A percentile compares a stretch with the other conserved stretches of the same genome.
Evolutionary conservation across 179 eudicot species (phyloP).

Genomic region (Beta lomatogona): DNA sequence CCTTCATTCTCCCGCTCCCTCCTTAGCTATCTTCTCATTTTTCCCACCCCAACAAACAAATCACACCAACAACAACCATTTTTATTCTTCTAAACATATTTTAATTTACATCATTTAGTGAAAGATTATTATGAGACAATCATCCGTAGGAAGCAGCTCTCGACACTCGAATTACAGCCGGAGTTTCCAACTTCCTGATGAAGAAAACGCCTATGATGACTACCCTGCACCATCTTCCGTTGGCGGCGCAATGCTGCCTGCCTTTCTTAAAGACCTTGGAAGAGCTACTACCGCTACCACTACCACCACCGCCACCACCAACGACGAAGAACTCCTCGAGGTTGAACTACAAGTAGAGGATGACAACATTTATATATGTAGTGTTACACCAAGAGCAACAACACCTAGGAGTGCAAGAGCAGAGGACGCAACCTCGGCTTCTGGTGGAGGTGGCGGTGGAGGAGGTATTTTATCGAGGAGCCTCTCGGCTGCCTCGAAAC

Average conservation of each 20-base stretch:
- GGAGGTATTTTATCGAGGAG: conserved; percentile 51
- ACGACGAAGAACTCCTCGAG: conserved; percentile 61
- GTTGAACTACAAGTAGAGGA: conserved; percentile 77
- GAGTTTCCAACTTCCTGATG: conserved; percentile 51
- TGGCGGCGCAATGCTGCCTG: conserved; percentile 84
- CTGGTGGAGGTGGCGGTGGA: conserved; percentile 14
- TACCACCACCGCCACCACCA: not conserved
- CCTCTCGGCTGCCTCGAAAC: conserved; percentile 55
- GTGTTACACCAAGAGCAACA: conserved; percentile 49
- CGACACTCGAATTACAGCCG: conserved; percentile 40
- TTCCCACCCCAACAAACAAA: conserved; percentile 4
- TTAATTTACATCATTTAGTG: too few species aligned
- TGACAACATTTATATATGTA: conserved; percentile 58
- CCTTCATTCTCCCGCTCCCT: conserved; percentile 7
- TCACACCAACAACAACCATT: not conserved
- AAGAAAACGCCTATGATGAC: conserved; percentile 27
- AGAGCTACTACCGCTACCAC: conserved; percentile 12
- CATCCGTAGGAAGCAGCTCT: conserved; percentile 47
- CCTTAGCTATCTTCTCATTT: conserved; percentile 25
- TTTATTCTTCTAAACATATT: too few species aligned
- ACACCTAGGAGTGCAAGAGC: conserved; percentile 11
- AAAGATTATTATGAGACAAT: conserved; percentile 29
- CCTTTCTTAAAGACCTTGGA: conserved; percentile 57
- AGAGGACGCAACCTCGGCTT: not conserved
- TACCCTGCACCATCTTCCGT: not conserved